phyloP scores from a whole-genome alignment of 2,329 filamentous ascomycete genomes.

The Trichoderma simmonsii region DNA sequence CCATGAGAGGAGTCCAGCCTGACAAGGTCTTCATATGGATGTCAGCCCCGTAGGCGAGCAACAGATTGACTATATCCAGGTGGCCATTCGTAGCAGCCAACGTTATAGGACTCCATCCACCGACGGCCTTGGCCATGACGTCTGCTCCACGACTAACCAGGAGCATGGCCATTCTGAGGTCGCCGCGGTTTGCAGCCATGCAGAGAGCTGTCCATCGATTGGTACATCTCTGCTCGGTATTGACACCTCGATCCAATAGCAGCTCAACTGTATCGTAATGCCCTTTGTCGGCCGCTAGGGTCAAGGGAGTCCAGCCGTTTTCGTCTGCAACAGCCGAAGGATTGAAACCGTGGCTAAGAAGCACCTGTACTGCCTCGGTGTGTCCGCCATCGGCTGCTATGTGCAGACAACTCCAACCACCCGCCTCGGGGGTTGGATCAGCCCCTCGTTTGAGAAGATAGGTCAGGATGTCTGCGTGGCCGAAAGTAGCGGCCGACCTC shows the following conservation, averaged over 20 bases:
- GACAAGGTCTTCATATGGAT: not conserved
- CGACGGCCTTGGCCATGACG: not conserved
- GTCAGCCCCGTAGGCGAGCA: conserved; percentile 12
- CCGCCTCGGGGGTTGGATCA: not conserved
- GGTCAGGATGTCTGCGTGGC: conserved; percentile 2
- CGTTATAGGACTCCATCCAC: conserved; percentile 1
- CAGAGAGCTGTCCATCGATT: conserved; percentile 16
- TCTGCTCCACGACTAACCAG: conserved; percentile 10
- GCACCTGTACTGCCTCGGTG: conserved; percentile 7
- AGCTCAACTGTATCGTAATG: not conserved
- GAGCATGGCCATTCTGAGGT: not conserved
- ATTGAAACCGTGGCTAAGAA: conserved; percentile 12
- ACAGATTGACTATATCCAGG: not conserved
- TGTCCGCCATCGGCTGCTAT: conserved; percentile 11
- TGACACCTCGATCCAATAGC: conserved; percentile 5
- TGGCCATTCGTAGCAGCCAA: conserved; percentile 14
- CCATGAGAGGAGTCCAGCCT: conserved; percentile 17
- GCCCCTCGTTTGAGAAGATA: conserved; percentile 18
- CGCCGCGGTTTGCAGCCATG: conserved; percentile 13
- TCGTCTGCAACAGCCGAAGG: not conserved
- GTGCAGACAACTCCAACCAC: conserved; percentile 18
- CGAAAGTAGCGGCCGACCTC: not conserved
- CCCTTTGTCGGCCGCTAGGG: conserved; percentile 9
- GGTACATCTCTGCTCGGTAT: not conserved
- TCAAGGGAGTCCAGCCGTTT: conserved; percentile 11